Conservation (phyloP, 192 early-diverging fungal genomes). For the Entomortierella beljakovae region DNA sequence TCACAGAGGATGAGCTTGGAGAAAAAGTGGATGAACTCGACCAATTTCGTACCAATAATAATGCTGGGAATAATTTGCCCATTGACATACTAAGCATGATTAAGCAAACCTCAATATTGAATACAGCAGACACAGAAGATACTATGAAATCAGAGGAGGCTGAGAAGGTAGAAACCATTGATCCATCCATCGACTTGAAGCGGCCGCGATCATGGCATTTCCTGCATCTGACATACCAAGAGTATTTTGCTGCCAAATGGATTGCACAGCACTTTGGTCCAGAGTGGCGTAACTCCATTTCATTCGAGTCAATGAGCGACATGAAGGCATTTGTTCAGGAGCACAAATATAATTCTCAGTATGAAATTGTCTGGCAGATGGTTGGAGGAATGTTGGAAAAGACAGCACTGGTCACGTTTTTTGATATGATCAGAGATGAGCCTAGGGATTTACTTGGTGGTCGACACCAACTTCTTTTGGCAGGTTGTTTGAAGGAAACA, state of each 20-base stretch:
- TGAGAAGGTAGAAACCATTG: too few relatives aligned
- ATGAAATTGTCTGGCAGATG: conserved; percentile 40
- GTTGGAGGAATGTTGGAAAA: conserved; percentile 21
- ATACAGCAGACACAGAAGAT: conserved; percentile 22
- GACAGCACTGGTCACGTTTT: conserved; percentile 10
- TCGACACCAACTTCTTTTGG: conserved; percentile 14
- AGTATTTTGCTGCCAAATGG: conserved; percentile 35
- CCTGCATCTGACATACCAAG: conserved; percentile 32
- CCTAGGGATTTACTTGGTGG: conserved; percentile 24
- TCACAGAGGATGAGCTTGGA: conserved; percentile 2
- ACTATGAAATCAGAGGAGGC: too few relatives aligned
- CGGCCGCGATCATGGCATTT: too few relatives aligned
- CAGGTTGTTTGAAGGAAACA: conserved; percentile 20
- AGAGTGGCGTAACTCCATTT: not conserved
- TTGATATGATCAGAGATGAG: conserved; percentile 10
- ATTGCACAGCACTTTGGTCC: conserved; percentile 2
- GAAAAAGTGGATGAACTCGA: not conserved
- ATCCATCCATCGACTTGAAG: too few relatives aligned
- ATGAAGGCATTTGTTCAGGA: conserved; percentile 4
- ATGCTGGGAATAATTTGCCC: not conserved
- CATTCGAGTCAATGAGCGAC: not conserved
- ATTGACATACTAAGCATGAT: not conserved
- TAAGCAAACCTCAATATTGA: conserved; percentile 28
- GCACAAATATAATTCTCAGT: conserved; percentile 24
- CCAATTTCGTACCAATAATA: too few relatives aligned